phyloP scores from a whole-genome alignment of 768 basidiomycete genomes.

The Lactifluus hygrophoroides region DNA sequence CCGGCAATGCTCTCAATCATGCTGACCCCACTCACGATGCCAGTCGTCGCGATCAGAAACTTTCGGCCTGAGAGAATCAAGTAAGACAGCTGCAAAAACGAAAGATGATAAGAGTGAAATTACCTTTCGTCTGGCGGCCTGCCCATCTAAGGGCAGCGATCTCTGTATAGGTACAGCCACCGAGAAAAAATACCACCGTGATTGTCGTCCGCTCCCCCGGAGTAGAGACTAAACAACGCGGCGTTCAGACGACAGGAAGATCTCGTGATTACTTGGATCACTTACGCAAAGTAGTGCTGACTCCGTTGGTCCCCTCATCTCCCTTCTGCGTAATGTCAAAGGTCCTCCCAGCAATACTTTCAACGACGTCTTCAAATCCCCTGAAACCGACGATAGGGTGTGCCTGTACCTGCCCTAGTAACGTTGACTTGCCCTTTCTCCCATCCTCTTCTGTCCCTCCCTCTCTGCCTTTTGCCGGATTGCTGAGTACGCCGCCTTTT shows the following conservation, averaged over 20 bases:
- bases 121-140: slow-evolving; percentile 74
- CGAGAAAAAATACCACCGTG: slow-evolving; percentile 92
- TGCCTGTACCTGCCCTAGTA: slow-evolving; percentile 58
- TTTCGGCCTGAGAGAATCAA: slow-evolving; percentile 51
- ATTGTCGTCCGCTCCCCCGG: slow-evolving; percentile 59
- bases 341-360: slow-evolving; percentile 74
- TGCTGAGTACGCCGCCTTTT: slow-evolving; percentile 82
- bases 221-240: background rate
- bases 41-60: slow-evolving; percentile 87
- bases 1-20: slow-evolving; percentile 63
- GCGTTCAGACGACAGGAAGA: background rate
- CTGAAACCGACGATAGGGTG: slow-evolving; percentile 96
- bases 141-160: slow-evolving; percentile 94
- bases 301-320: slow-evolving; percentile 25
- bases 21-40: slow-evolving; percentile 74
- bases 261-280: slow-evolving; percentile 11
- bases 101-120: slow-evolving; percentile 16
- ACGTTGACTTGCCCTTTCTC: slow-evolving; percentile 31
- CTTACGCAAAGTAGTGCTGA: slow-evolving; percentile 31
- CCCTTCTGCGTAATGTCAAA: slow-evolving; percentile 63
- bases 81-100: background rate
- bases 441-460: slow-evolving; percentile 33
- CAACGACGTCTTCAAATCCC: slow-evolving; percentile 88
- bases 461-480: slow-evolving; percentile 55
- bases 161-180: slow-evolving; percentile 96